A percentile compares a stretch with the other conserved stretches of the same genome.
These are phyloP conservation scores for Solanum hybrid DNA, from an alignment of 305 asterid genomes.

Conservation along the genomic window DNA sequence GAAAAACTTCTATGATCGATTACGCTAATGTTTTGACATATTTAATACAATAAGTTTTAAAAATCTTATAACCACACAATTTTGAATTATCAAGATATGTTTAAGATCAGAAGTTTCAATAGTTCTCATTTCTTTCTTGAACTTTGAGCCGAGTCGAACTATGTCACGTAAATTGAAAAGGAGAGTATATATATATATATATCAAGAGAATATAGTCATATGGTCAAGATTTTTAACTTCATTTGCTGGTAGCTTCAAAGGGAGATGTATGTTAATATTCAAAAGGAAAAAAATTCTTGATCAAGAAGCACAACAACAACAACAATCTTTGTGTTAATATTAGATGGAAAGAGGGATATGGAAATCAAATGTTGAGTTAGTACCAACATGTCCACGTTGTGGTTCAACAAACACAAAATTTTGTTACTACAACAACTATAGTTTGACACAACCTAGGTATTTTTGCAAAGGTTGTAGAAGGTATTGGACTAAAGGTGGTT, in stretches of 20 bases:
- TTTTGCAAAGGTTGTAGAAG: slow-evolving; percentile 66
- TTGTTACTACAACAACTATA: slow-evolving; percentile 76
- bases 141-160: not conserved
- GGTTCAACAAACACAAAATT: slow-evolving; percentile 66
- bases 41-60: not conserved
- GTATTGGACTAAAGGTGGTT: slow-evolving; percentile 79
- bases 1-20: not conserved
- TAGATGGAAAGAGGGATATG: slow-evolving; percentile 54
- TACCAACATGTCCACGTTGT: slow-evolving; percentile 67
- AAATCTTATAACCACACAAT: not conserved
- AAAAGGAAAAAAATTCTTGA: not conserved
- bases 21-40: not conserved
- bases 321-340: slow-evolving; percentile 8
- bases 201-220: not conserved
- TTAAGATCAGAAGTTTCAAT: not conserved
- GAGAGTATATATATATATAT: not conserved
- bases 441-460: slow-evolving; percentile 69
- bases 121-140: not conserved
- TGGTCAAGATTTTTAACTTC: not conserved
- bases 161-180: not conserved
- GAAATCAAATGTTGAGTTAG: slow-evolving; percentile 33
- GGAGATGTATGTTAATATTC: not conserved
- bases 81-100: not conserved
- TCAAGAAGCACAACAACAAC: not conserved
- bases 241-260: not conserved